Conservation (phyloP, 805 yeast genomes). For the Yarrowia divulgata region DNA sequence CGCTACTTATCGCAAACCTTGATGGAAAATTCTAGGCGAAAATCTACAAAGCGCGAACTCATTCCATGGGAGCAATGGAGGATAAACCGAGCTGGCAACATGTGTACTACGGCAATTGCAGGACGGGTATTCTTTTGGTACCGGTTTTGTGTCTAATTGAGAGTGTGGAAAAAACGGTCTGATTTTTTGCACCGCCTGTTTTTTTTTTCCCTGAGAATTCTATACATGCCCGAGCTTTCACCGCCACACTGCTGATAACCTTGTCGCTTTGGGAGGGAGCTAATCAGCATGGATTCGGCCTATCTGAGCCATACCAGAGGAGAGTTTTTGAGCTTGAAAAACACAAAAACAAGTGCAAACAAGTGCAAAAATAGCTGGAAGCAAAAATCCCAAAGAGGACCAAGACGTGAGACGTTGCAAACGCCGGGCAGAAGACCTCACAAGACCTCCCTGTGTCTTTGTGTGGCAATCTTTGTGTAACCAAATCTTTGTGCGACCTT, state of each 20-base stretch:
- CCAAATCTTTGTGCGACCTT: no score
- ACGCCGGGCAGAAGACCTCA: no score
- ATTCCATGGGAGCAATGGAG: not conserved
- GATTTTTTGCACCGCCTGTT: not conserved
- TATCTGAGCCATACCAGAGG: constrained; percentile 33
- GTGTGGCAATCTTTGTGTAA: no score
- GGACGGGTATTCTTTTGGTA: no score
- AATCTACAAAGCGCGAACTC: constrained; percentile 1
- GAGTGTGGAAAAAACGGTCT: no score
- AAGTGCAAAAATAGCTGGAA: no score
- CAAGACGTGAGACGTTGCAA: no score
- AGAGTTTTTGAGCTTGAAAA: no score
- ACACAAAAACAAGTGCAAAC: no score
- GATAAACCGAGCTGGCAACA: not conserved
- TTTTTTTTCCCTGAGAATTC: not conserved
- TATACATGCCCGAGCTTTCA: constrained; percentile 23
- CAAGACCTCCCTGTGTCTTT: no score
- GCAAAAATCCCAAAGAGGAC: no score
- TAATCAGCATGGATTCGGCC: constrained; percentile 37
- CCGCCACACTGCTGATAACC: constrained; percentile 32
- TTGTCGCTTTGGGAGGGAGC: constrained; percentile 21
- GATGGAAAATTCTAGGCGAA: constrained; percentile 22
- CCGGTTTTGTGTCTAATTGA: not conserved
- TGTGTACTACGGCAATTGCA: not conserved
- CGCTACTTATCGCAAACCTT: constrained; percentile 29